These are phyloP conservation scores for Strobilomyces dryophilus DNA, from an alignment of 768 basidiomycete genomes.

Conservation along the genomic window DNA sequence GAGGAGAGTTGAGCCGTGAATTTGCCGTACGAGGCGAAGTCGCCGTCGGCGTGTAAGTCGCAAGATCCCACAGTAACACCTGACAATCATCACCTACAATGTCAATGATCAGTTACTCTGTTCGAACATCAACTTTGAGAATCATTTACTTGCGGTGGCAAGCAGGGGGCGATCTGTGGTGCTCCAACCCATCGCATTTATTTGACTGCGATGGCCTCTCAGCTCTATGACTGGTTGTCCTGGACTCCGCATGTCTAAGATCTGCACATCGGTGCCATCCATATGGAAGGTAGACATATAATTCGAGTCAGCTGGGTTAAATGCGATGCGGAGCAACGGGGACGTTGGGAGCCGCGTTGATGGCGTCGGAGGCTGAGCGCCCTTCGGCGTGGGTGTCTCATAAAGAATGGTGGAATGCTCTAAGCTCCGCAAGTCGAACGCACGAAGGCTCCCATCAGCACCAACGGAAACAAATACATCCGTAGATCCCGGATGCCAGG, in stretches of 20 bases:
- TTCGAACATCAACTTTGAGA: not conserved
- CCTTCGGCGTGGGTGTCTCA: conserved; percentile 83
- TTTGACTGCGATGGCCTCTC: conserved; percentile 71
- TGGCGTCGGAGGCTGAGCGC: conserved; percentile 53
- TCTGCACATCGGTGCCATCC: conserved; percentile 85
- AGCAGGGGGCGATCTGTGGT: conserved; percentile 77
- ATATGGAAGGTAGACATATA: conserved; percentile 98
- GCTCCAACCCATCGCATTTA: conserved; percentile 92
- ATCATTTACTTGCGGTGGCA: conserved; percentile 76
- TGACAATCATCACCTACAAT: conserved; percentile 86
- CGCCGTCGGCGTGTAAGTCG: conserved; percentile 54
- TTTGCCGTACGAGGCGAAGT: conserved; percentile 67
- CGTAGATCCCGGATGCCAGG: conserved; percentile 95
- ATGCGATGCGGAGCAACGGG: conserved; percentile 81
- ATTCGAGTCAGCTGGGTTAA: conserved; percentile 88
- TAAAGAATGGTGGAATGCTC: conserved; percentile 99
- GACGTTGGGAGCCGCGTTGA: conserved; percentile 71
- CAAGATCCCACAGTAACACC: conserved; percentile 89
- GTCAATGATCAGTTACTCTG: conserved; percentile 1
- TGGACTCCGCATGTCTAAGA: conserved; percentile 95
- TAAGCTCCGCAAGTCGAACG: conserved; percentile 92
- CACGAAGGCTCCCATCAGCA: conserved; percentile 92
- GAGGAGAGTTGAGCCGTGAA: conserved; percentile 73
- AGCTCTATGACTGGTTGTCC: conserved; percentile 94
- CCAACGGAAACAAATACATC: conserved; percentile 99